Base-by-base conservation (phyloP, 2,329 filamentous ascomycete species). In the Aspergillus udagawae region DNA sequence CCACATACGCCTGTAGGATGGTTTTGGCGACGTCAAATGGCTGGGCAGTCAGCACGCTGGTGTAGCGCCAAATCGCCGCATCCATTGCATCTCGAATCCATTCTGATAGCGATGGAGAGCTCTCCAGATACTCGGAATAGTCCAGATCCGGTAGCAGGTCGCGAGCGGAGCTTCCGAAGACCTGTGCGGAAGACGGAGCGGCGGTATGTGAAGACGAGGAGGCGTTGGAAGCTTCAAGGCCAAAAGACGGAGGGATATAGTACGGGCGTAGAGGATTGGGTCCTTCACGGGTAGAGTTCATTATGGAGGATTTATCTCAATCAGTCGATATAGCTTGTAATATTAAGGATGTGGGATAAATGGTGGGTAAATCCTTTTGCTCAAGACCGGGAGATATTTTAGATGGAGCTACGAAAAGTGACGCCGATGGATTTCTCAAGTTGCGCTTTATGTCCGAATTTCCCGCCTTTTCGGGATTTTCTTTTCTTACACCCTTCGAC, bases 11-110 rank as follows among this genome's bases (percentile, higher is more conserved):
- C 76, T 99, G 94, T 65, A 99, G 78, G 55, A 97, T 85, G 14
- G 88, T 94, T 82, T 97, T 97, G 69, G 93, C 92, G 57, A 97
- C 92, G 79, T 97, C 94, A 73, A 99, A 97, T 14, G 94, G 94
- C 76, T 99, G 94, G 54, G 91, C 89, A 71, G 96, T 87, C 68
- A 97, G 75, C 25, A 96, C 87, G 57, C 88, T 91, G 14, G 88
- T 89, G 77, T 99, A 99, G 71, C 94, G 93, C 87, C 92, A 95
- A 73, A 96, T 72, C 63, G 94, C 85, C 72, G 92, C 88, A 71
- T 97, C 92, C 50, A 96, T 70, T 59, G 96, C 78, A 61, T 88
- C 87, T 70, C 89, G 90, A 47, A 88, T 80, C 62, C 89, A 89
- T 65, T 90, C 88, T 10, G 91, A 82, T 28, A 86, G 82, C 0